Conservation (phyloP, 208 protist genomes). For the Herpetomonas samuelpessoai region DNA sequence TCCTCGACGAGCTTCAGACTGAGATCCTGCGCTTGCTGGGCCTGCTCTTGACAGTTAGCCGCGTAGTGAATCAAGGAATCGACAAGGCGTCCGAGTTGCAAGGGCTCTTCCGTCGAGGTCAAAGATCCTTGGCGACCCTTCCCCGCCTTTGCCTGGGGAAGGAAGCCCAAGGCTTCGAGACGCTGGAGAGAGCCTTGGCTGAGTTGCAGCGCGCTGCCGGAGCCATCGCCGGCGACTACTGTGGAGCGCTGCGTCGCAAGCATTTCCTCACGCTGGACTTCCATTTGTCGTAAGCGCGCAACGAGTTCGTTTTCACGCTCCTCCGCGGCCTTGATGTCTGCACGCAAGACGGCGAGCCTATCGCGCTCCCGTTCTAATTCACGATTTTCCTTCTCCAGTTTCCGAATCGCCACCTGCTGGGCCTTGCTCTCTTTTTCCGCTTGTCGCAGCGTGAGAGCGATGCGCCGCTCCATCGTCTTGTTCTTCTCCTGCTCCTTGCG, state of each 20-base stretch:
- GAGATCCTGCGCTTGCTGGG: neutral
- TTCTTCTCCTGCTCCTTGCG: slow-evolving; percentile 6
- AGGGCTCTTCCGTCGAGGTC: neutral
- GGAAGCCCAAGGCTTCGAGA: neutral
- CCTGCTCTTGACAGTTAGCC: neutral
- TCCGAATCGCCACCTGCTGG: slow-evolving; percentile 1
- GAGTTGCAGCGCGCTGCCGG: neutral
- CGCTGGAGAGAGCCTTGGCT: neutral
- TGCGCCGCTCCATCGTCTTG: slow-evolving; percentile 2
- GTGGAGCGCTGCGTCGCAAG: neutral
- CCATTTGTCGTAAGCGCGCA: neutral
- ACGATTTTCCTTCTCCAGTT: slow-evolving; percentile 10
- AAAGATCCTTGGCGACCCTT: too few relatives aligned
- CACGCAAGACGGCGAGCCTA: neutral
- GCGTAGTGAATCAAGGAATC: neutral
- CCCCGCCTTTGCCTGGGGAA: neutral
- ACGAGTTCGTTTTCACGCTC: neutral
- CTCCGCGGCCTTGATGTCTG: slow-evolving; percentile 4
- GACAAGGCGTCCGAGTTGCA: neutral
- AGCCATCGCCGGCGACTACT: neutral
- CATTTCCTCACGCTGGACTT: neutral
- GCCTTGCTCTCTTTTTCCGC: slow-evolving; percentile 5
- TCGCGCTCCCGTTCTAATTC: slow-evolving; percentile 8
- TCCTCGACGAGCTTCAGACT: neutral
- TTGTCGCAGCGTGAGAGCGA: slow-evolving; percentile 3